Evolutionary conservation across 2,329 filamentous ascomycete genomes (phyloP).

Genomic region (Penicillium sp.): DNA sequence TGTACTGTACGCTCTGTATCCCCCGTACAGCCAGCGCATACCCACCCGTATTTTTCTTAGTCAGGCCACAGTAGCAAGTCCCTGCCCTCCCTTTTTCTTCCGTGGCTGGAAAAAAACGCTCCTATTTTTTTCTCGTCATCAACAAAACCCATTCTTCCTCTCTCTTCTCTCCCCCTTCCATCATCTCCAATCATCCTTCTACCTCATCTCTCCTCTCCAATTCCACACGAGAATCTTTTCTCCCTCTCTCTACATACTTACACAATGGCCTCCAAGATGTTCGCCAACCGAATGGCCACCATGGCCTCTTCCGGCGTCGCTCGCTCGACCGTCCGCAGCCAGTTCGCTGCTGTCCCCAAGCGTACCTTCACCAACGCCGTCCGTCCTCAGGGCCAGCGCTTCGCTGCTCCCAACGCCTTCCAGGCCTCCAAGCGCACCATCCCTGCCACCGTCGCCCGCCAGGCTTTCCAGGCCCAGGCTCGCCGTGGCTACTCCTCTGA

Average conservation of each 20-base stretch:
- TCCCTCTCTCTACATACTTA: conserved; percentile 40
- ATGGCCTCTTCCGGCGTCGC: conserved; percentile 67
- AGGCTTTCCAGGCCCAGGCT: conserved; percentile 54
- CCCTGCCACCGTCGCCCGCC: conserved; percentile 63
- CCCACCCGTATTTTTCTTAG: conserved; percentile 8
- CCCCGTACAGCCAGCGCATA: neutral
- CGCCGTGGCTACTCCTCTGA: conserved; percentile 80
- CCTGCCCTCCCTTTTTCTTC: conserved; percentile 22
- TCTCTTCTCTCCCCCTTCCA: conserved; percentile 15
- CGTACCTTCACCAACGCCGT: conserved; percentile 61
- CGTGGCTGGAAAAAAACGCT: conserved; percentile 17
- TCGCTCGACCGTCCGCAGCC: conserved; percentile 67
- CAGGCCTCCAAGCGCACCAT: conserved; percentile 71
- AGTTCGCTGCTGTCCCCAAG: conserved; percentile 64
- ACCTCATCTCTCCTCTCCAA: conserved; percentile 31
- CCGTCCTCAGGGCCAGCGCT: conserved; percentile 31
- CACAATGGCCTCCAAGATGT: conserved; percentile 77
- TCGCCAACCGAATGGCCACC: conserved; percentile 72
- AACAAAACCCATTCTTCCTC: conserved; percentile 18
- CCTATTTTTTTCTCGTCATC: conserved; percentile 17
- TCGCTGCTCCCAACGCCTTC: conserved; percentile 50
- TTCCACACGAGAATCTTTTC: conserved; percentile 32
- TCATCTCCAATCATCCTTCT: conserved; percentile 23
- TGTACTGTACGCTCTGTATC: neutral
- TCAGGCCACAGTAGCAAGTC: conserved; percentile 19